Evolutionary conservation across 805 yeast species (phyloP), one percentile per base, ranked within the genome.

Genomic region (Kuraishia hungarica): DNA sequence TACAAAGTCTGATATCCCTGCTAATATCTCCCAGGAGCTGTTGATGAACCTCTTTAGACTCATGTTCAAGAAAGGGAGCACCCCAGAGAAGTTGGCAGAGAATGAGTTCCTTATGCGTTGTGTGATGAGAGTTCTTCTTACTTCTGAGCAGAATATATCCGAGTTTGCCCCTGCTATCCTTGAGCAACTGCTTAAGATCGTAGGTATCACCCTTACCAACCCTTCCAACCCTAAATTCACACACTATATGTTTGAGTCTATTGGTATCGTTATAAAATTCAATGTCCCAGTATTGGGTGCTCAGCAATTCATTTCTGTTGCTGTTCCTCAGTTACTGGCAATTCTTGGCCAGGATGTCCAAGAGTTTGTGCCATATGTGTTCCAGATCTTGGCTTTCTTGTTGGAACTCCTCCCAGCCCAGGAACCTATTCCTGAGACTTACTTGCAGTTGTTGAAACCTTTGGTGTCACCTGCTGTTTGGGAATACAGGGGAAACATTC

Each of bases 221-320:
- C 99, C 99, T 5, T 89, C 98, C 4, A 94, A 94, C 70, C 99
- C 99, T 50, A 82, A 86, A 62, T 94, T 94, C 65, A 81, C 91
- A 6, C 99, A 94, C 69, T 96, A 84, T 65, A 77, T 88, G 2
- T 94, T 94, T 67, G 99, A 94, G 74, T 79, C 96, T 8, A 76
- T 94, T 56, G 93, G 94, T 24, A 86, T 85, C 3, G 72, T 92
- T 52, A 72, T 92, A 56, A 84, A 85, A 60, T 84, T 69, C 64
- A 64, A 71, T 43, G 60, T 62, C 2, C 59, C 70, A 23, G 70
- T 74, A 47, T 65, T 73, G 48, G 64, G 75, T 26, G 63, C 75
- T 19, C 70, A 73, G 1, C 56, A 66, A 26, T 72, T 80, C 48
- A 84, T 84, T 56, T 70, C 72, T 5, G 58, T 80, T 11, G 74